Evolutionary conservation across 1,284 basidiomycete genomes (phyloP).

Genomic region (Ceratobasidium sp.): DNA sequence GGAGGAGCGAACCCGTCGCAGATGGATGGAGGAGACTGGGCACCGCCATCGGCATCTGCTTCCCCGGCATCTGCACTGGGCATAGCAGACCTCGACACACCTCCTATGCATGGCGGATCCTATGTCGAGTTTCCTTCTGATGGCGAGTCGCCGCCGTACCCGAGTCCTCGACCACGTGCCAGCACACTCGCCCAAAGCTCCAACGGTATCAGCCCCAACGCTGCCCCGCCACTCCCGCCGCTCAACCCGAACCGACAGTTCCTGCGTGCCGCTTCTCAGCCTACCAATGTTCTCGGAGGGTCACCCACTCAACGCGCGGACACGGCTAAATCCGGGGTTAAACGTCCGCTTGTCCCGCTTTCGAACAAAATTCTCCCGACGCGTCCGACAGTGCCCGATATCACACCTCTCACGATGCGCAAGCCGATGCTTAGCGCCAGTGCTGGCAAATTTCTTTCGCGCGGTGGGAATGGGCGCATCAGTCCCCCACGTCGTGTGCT

Average conservation of each 20-base stretch:
- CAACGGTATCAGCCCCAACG: not conserved
- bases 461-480: constrained; percentile 18
- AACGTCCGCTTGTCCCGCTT: constrained; percentile 11
- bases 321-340: not conserved
- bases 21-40: not conserved
- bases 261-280: constrained; percentile 34
- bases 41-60: not conserved
- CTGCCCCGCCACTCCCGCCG: not conserved
- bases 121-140: not conserved
- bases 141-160: not conserved
- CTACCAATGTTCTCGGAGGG: not conserved
- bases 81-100: constrained; percentile 14
- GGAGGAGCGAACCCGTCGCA: not conserved
- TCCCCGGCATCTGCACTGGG: constrained; percentile 8
- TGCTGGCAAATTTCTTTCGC: constrained; percentile 25
- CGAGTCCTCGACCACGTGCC: constrained; percentile 32
- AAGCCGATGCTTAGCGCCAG: constrained; percentile 35
- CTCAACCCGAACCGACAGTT: constrained; percentile 25
- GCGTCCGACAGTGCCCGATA: constrained; percentile 8
- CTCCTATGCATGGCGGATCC: not conserved
- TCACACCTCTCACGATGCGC: constrained; percentile 26
- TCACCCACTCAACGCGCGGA: constrained; percentile 20
- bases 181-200: constrained; percentile 32
- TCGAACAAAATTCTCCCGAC: constrained; percentile 14
- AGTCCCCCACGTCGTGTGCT: constrained; percentile 21